Evolutionary conservation across 257 asterid genomes (phyloP).

Genomic region (Lithospermum erythrorhizon): DNA sequence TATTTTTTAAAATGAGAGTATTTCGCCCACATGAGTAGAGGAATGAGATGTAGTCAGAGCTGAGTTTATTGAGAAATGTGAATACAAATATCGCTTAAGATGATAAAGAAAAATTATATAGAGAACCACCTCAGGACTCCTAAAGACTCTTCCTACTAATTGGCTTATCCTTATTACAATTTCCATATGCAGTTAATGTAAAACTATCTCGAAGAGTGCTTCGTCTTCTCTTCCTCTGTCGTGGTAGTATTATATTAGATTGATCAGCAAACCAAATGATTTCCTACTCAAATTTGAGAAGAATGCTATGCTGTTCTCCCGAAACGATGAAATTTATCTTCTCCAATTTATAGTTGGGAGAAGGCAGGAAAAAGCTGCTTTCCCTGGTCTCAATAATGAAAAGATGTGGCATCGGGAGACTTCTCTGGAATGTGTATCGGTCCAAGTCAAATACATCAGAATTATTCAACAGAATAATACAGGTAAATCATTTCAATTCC

Average conservation of each 20-base stretch:
- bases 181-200: not conserved
- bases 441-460: too few relatives aligned
- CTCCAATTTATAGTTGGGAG: too few relatives aligned
- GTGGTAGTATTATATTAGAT: not conserved
- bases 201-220: not conserved
- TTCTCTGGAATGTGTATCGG: too few relatives aligned
- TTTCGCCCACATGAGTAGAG: not conserved
- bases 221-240: not conserved
- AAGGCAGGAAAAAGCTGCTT: too few relatives aligned
- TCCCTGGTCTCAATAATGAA: too few relatives aligned
- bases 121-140: not conserved
- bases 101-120: too few relatives aligned
- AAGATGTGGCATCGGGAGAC: too few relatives aligned
- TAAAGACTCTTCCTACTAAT: not conserved
- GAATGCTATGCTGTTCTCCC: not conserved
- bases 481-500: too few relatives aligned
- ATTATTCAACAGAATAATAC: too few relatives aligned
- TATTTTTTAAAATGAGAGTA: not conserved
- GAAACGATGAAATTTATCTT: too few relatives aligned
- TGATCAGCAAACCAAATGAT: not conserved
- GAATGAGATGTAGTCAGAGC: not conserved
- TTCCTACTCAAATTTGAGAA: not conserved
- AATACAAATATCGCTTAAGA: too few relatives aligned
- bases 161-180: not conserved
- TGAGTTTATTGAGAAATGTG: too few relatives aligned